A percentile compares a stretch with the other conserved stretches of the same genome.
Conservation (phyloP, 306 rosid genomes). For the Malus sieversii region DNA sequence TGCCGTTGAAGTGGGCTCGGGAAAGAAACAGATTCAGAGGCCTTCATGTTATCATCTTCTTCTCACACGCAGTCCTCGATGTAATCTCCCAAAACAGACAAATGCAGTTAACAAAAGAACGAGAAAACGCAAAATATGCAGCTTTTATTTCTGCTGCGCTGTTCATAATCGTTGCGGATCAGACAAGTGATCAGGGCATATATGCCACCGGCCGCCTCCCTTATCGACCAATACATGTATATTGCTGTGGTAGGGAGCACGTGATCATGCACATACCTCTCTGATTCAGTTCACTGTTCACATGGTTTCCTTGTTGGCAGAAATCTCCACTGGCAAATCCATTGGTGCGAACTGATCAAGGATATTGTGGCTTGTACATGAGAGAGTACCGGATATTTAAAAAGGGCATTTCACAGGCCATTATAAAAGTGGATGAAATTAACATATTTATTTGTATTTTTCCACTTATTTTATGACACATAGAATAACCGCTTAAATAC, state of each 20-base stretch:
- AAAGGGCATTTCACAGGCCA: no score
- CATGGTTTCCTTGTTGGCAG: constrained; percentile 20
- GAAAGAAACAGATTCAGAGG: not conserved
- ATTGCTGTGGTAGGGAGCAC: constrained; percentile 2
- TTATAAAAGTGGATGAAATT: no score
- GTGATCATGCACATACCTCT: constrained; percentile 41
- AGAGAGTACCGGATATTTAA: not conserved
- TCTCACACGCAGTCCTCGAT: no score
- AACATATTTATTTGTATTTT: no score
- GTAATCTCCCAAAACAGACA: not conserved
- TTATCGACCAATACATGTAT: constrained; percentile 30
- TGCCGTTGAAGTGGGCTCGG: not conserved
- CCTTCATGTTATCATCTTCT: not conserved
- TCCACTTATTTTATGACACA: no score
- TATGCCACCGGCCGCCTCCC: constrained; percentile 28
- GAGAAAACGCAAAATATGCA: not conserved
- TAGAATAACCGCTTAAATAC: no score
- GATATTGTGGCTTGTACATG: not conserved
- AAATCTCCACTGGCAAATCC: not conserved
- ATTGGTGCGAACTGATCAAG: not conserved
- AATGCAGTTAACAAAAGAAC: not conserved
- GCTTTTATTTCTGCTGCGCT: not conserved
- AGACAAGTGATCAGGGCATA: not conserved
- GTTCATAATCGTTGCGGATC: not conserved
- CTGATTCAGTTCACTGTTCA: constrained; percentile 3